Evolutionary conservation across 179 eudicot genomes (phyloP).

Genomic region (Dionaea muscipula): DNA sequence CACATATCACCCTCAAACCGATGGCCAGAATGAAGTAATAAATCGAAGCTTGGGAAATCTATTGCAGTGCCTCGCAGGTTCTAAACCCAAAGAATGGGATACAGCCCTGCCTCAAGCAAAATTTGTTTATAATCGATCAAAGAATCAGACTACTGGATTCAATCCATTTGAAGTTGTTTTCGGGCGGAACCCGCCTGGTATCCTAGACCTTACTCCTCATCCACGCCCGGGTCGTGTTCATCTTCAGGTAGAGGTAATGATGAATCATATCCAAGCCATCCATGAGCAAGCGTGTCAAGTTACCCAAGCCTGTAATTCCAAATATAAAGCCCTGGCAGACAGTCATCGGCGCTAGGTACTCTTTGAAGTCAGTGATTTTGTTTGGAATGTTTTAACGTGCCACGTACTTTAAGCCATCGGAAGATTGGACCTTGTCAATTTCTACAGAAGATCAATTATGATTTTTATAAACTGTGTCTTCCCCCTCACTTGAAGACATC

Average conservation of each 20-base stretch:
- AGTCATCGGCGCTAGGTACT: too few species aligned
- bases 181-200: not conserved
- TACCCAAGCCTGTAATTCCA: too few species aligned
- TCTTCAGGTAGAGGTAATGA: not conserved
- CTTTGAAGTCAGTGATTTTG: too few species aligned
- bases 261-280: not conserved
- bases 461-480: too few species aligned
- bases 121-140: slow-evolving; percentile 5
- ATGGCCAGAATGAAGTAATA: not conserved
- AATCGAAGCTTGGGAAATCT: slow-evolving; percentile 8
- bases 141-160: not conserved
- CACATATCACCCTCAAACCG: too few species aligned
- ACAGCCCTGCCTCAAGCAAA: not conserved
- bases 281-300: not conserved
- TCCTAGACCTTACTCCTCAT: not conserved
- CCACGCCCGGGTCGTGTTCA: not conserved
- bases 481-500: too few species aligned
- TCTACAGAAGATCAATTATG: not conserved
- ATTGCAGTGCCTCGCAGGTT: not conserved
- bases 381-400: too few species aligned
- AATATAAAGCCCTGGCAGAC: too few species aligned
- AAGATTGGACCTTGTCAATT: not conserved
- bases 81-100: not conserved
- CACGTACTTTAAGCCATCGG: not conserved
- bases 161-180: not conserved